Evolutionary conservation across 164 flowering plant species (phyloP).

Genomic region (Buxus sempervirens): DNA sequence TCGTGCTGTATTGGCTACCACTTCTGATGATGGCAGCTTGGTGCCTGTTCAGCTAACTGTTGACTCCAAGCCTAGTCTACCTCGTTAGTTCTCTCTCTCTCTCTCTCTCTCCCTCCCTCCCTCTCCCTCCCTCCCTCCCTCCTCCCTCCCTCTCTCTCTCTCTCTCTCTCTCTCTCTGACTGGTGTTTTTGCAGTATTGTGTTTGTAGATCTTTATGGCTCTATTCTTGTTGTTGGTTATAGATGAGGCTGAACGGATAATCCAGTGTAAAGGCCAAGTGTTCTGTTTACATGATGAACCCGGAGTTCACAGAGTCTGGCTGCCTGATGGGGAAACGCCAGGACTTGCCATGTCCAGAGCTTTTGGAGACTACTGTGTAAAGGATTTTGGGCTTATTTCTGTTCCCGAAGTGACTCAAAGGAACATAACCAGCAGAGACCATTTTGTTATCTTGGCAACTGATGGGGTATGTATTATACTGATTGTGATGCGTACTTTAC

Average conservation of each 20-base stretch:
- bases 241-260: constrained; percentile 83
- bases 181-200: too few relatives aligned
- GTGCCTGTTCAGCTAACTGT: constrained; percentile 68
- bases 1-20: constrained; percentile 80
- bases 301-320: constrained; percentile 81
- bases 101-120: constrained; percentile 3
- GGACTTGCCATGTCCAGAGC: constrained; percentile 95
- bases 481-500: neutral
- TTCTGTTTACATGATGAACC: constrained; percentile 79
- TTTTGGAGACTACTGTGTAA: constrained; percentile 80
- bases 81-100: constrained; percentile 50
- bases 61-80: constrained; percentile 82
- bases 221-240: constrained; percentile 19
- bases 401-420: constrained; percentile 81
- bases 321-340: constrained; percentile 62
- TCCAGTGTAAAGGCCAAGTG: constrained; percentile 59
- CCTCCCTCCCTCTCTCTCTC: neutral
- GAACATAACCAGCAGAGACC: constrained; percentile 55
- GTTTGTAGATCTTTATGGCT: constrained; percentile 1
- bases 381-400: constrained; percentile 77
- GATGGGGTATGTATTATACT: constrained; percentile 69
- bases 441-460: constrained; percentile 72
- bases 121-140: neutral
- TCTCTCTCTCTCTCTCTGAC: neutral
- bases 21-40: constrained; percentile 73